Base-by-base conservation (phyloP, 208 protist genomes). In the Entamoeba invadens region DNA sequence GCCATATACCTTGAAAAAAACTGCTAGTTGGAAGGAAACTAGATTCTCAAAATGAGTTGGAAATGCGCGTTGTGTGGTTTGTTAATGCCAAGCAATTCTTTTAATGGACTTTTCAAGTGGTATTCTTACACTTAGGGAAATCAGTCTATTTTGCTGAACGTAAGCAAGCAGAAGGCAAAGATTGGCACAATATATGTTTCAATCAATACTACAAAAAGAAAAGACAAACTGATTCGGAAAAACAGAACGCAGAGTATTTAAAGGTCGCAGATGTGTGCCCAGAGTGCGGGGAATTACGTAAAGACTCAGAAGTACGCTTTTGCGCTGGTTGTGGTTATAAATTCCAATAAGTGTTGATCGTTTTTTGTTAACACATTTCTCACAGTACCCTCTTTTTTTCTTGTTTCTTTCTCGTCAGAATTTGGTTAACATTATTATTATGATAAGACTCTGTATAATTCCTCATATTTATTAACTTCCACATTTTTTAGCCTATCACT, bases 111-210 rank as follows among this genome's bases (percentile, higher is more conserved):
- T 87, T 87, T 35, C 12, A 87, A 87, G 8, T 42, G 38, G 21
- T 4, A 42, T 12, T 12, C 38, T 38, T 42, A 77, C 4, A 1
- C 31, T 87, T 35, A 87, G 57, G 57, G 38, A 87, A 87, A 87
- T 87, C 57, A 87, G 57, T 87, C 8, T 87, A 87, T n/a, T 87
- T 87, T 87, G 57, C 57, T 87, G 57, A 87, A 87, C 57, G 57
- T 35, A 87, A 87, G 38, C 57, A 87, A 87, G 57, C 57, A 16
- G 57, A 87, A 87, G 57, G 57, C 4, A 87, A 87, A 87, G 57
- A 87, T 4, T 87, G 57, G 57, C 57, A 87, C 25, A 87, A 87
- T 87, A 87, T 87, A 42, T 87, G 57, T n/a, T 87, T 87, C 25
- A 87, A 87, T 87, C 57, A 87, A 87, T 87, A 87, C 25, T 87